Base-by-base conservation (phyloP, 2,329 filamentous ascomycete genomes). In the Phaeosphaeria sp. region DNA sequence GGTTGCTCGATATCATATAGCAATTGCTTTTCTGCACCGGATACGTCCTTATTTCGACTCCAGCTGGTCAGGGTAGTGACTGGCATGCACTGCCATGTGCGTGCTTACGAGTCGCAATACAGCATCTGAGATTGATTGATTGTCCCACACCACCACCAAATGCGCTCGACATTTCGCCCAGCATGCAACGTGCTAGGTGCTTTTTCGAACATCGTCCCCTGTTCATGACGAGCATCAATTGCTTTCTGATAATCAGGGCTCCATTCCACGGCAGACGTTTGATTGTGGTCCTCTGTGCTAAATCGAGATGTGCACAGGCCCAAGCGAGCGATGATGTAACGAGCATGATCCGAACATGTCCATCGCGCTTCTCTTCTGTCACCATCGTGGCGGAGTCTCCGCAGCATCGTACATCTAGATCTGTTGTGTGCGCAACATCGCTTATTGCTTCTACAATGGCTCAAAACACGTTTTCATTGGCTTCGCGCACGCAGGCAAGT, bases 401-500 rank as follows among this genome's bases (percentile, higher is more conserved):
- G 65, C 70, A 66, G 58, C 65, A 72, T 73, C 69, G 66, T 55
- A 64, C 48, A 67, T 67, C 69, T 42, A 41, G 48, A 60, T 59
- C 56, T 15, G 46, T 46, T 20, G 33, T 25, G 53, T 57, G 58
- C 62, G 62, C 57, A 33, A 62, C 52, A 62, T 50, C 41, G 47
- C 49, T 55, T 48, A n/a, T 44, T 47, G 22, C 33, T 43, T 55
- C 48, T 44, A 66, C 50, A 13, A 78, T 78, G 76, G 70, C 74
- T 25, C 66, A 68, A 18, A 59, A 68, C 21, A 60, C 71, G 15
- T 77, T 77, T 65, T 79, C 79, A 61, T 77, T 83, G 59, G 75
- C 78, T 50, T 79, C 77, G 52, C 78, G 80, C 59, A 74, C 79
- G 56, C 76, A 77, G 73, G 78, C 71, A 64, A 39, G 69, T 69